These are phyloP conservation scores for Akanthomyces uredinophilus DNA, from an alignment of 2,329 filamentous ascomycete genomes.

Conservation along the genomic window DNA sequence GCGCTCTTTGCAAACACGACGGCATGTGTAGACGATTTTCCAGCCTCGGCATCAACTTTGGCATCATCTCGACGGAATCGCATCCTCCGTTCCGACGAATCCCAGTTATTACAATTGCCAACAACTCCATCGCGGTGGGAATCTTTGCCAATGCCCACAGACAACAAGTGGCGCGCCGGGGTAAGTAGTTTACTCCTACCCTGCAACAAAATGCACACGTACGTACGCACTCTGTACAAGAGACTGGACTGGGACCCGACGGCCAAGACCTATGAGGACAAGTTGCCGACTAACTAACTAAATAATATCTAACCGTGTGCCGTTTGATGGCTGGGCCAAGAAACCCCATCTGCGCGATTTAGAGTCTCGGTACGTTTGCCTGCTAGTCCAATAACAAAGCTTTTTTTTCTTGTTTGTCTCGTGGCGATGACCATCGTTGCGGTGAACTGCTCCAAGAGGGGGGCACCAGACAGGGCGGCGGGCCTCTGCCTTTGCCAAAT, in stretches of 20 bases:
- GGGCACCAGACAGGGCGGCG: background rate
- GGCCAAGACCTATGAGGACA: background rate
- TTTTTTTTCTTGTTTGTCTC: background rate
- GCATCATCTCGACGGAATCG: background rate
- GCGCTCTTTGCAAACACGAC: too few species aligned
- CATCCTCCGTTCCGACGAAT: background rate
- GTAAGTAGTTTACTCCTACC: background rate
- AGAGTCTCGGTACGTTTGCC: background rate
- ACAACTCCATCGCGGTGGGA: background rate
- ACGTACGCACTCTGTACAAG: too few species aligned
- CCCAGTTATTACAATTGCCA: background rate
- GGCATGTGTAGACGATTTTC: too few species aligned
- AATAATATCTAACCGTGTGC: too few species aligned
- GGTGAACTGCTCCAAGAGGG: background rate
- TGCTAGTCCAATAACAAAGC: background rate
- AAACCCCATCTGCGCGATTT: slow-evolving; percentile 1
- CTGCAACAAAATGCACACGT: background rate
- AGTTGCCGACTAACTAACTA: background rate
- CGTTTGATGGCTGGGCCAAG: background rate
- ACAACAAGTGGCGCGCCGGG: background rate
- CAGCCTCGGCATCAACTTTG: background rate
- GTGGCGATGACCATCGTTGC: background rate
- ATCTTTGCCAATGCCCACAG: background rate
- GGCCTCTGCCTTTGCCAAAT: background rate
- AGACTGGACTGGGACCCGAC: background rate